Base-by-base conservation (phyloP, 257 asterid genomes). In the Scutellaria galericulata region DNA sequence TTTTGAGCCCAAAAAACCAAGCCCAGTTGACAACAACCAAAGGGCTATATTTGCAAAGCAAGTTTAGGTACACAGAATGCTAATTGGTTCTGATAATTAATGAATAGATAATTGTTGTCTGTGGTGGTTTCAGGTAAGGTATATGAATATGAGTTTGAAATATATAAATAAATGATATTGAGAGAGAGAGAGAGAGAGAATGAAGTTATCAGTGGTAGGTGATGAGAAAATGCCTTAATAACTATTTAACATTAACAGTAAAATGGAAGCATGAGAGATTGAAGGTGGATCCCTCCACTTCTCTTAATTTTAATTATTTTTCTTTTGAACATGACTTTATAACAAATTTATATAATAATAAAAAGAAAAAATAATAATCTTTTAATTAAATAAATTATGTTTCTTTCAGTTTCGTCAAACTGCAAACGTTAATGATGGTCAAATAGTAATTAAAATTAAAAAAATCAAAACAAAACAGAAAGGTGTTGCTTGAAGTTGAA, bases 141-240 rank as follows among this genome's bases (percentile, higher is more conserved):
- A 84, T 70, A 80, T 78, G 65, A 75, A 77, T 9, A 74, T 54
- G 63, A 41, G 13, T 31, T 40, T 7, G 48, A 40, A 72, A 0
- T 72, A 56, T 75, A 52, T 81, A 54, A 70, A 72, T 69, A 72
- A 68, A 37, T 10, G 48, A 58, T 37, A 22, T 18, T 18, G 84
- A 72, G 74, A 74, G 80, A 84, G 83, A 76, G 79, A 82, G 85
- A 73, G 66, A 57, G 82, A 77, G 64, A 83, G 78, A 78, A 79
- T 79, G 89, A 88, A 85, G 90, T 89, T 85, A 80, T 91, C 95
- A 83, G 70, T 73, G 87, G 85, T 91, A 81, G 96, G 96, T 87
- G 81, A 76, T 83, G 81, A 84, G 85, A 84, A 87, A 89, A 84
- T 65, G 83, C 71, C 87, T 80, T 77, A 58, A 67, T 75, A 77